These are phyloP conservation scores for Intubia oerlemansii DNA, from an alignment of 2,329 filamentous ascomycete genomes.

Conservation along the genomic window DNA sequence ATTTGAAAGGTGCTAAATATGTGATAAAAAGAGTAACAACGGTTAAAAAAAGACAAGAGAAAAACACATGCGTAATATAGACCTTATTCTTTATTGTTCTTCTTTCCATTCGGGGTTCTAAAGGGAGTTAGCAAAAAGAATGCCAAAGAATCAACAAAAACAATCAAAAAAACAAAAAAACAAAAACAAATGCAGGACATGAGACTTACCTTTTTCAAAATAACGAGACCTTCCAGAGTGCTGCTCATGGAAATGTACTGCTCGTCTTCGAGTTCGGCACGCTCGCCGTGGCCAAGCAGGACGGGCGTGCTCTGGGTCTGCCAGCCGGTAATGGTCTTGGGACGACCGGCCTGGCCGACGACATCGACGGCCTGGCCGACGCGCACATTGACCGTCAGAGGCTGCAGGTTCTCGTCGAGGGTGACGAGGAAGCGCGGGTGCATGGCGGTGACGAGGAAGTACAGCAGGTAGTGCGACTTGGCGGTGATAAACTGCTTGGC, in stretches of 20 bases:
- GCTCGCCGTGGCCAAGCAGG: constrained; percentile 78
- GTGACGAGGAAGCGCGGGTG: constrained; percentile 92
- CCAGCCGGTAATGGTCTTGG: constrained; percentile 98
- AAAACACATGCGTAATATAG: constrained; percentile 2
- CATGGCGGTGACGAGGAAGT: constrained; percentile 94
- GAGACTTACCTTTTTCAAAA: constrained; percentile 64
- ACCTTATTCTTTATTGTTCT: constrained; percentile 24
- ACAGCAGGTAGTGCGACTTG: constrained; percentile 73
- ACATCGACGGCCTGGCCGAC: constrained; percentile 97
- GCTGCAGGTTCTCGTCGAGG: constrained; percentile 82
- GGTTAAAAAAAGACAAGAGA: constrained; percentile 4
- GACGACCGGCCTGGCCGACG: constrained; percentile 85
- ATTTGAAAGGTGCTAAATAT: constrained; percentile 64
- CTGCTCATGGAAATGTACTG: constrained; percentile 85
- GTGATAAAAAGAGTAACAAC: constrained; percentile 6
- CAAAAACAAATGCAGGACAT: too few relatives aligned
- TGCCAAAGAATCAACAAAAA: constrained; percentile 6
- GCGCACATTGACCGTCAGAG: constrained; percentile 83
- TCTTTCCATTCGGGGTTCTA: constrained; percentile 36
- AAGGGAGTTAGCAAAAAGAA: background rate
- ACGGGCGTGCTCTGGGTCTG: constrained; percentile 99
- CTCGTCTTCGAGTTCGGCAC: constrained; percentile 92
- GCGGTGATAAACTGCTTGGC: constrained; percentile 62
- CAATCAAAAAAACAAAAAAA: constrained; percentile 4
- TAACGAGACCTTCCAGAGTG: constrained; percentile 84